Evolutionary conservation across 2,329 filamentous ascomycete genomes (phyloP).

Genomic region (Pseudocercospora crystallina): DNA sequence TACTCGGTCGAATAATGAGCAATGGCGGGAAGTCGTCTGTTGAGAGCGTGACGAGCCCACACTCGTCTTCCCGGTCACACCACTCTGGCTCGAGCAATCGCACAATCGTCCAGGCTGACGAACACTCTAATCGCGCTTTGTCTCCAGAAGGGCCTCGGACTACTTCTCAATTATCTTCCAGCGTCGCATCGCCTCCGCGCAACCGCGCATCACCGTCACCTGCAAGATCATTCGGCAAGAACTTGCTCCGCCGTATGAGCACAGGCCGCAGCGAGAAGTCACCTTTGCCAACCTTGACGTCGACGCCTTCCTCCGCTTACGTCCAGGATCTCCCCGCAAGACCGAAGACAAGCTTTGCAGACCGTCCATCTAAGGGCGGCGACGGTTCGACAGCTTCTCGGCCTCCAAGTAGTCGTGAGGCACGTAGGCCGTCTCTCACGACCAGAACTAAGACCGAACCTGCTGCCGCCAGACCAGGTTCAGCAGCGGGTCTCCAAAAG

Average conservation of each 20-base stretch:
- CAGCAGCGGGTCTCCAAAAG: slow-evolving; percentile 13
- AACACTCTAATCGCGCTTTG: slow-evolving; percentile 4
- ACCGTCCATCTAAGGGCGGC: slow-evolving; percentile 11
- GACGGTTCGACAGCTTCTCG: slow-evolving; percentile 1
- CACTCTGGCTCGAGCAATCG: slow-evolving; percentile 29
- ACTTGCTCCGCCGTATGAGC: slow-evolving; percentile 34
- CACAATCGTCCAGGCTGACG: slow-evolving; percentile 24
- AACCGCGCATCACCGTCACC: slow-evolving; percentile 27
- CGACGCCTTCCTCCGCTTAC: slow-evolving; percentile 22
- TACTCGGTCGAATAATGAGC: slow-evolving; percentile 18
- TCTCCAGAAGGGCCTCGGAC: slow-evolving; percentile 16
- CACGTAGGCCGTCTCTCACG: slow-evolving; percentile 9
- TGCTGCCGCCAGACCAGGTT: slow-evolving; percentile 13
- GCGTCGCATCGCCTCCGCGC: slow-evolving; percentile 12
- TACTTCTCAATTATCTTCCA: slow-evolving; percentile 5
- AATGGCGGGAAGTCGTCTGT: slow-evolving; percentile 17
- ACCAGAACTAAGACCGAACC: slow-evolving; percentile 19
- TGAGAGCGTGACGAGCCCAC: slow-evolving; percentile 24
- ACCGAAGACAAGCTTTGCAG: slow-evolving; percentile 24
- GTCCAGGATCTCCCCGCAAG: slow-evolving; percentile 11
- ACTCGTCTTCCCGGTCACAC: slow-evolving; percentile 16
- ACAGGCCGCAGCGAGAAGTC: slow-evolving; percentile 22
- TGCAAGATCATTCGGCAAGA: slow-evolving; percentile 29
- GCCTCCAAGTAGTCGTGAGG: slow-evolving; percentile 17
- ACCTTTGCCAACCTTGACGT: slow-evolving; percentile 22